phyloP scores from a whole-genome alignment of 2,329 filamentous ascomycete genomes.

The Gaeumannomyces sp. region DNA sequence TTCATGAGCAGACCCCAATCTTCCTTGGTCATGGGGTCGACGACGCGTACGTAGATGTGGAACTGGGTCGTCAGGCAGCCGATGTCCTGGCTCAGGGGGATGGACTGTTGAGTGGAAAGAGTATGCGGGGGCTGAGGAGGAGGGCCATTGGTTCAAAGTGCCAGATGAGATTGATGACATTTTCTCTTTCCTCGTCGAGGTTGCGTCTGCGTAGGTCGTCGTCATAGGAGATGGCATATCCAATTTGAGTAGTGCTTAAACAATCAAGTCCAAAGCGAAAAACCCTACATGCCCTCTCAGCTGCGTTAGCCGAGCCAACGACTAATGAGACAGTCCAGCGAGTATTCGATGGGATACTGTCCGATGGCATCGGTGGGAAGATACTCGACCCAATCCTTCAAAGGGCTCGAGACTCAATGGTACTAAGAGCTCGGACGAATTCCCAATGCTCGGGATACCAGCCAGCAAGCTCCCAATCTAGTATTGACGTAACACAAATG shows the following conservation, averaged over 20 bases:
- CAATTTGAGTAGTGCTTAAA: too few relatives aligned
- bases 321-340: neutral
- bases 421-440: neutral
- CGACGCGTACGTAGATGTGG: constrained; percentile 12
- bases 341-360: neutral
- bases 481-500: neutral
- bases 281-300: too few relatives aligned
- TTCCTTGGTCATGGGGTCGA: constrained; percentile 13
- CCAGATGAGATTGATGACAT: constrained; percentile 13
- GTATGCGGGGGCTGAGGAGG: constrained; percentile 11
- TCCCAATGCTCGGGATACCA: constrained; percentile 1
- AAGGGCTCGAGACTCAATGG: neutral
- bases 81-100: constrained; percentile 6
- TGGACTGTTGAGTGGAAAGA: constrained; percentile 11
- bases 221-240: too few relatives aligned
- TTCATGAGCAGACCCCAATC: constrained; percentile 11
- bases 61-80: constrained; percentile 8
- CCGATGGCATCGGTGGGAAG: neutral
- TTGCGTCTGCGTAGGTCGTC: too few relatives aligned
- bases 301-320: neutral
- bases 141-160: constrained; percentile 14
- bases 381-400: neutral
- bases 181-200: too few relatives aligned
- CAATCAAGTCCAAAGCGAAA: too few relatives aligned
- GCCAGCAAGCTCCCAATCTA: neutral